Conservation (phyloP, 495 filamentous ascomycete genomes). For the Daldinia concentrica region DNA sequence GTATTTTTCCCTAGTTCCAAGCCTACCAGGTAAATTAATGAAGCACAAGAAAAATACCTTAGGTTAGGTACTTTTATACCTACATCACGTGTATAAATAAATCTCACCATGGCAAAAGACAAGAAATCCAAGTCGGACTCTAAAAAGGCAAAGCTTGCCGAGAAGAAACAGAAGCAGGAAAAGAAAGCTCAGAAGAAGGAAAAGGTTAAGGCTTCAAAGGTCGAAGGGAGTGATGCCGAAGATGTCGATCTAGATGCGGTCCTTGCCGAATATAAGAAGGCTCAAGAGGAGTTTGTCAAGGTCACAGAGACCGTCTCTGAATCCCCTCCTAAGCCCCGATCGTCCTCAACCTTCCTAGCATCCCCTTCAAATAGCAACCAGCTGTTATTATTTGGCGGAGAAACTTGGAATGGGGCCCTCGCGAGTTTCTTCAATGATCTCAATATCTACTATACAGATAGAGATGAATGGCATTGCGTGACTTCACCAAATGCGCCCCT, state of each 20-base stretch:
- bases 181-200: conserved; percentile 71
- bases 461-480: conserved; percentile 86
- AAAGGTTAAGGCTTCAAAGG: conserved; percentile 60
- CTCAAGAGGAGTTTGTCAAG: conserved; percentile 93
- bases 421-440: conserved; percentile 76
- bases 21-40: neutral
- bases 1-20: neutral
- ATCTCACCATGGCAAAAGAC: conserved; percentile 63
- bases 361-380: conserved; percentile 88
- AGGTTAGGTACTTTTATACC: neutral
- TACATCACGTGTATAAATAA: too few relatives aligned
- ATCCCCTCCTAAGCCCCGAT: conserved; percentile 78
- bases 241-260: conserved; percentile 97
- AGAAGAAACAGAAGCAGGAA: conserved; percentile 72
- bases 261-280: conserved; percentile 83
- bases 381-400: conserved; percentile 90
- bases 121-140: conserved; percentile 63
- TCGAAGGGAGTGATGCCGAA: conserved; percentile 81
- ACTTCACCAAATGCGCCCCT: conserved; percentile 92
- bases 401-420: conserved; percentile 70
- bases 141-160: conserved; percentile 69
- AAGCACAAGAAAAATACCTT: neutral
- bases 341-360: conserved; percentile 80
- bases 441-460: conserved; percentile 88
- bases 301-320: conserved; percentile 81